phyloP scores from a whole-genome alignment of 495 filamentous ascomycete species.

The Penicillium salamii region DNA sequence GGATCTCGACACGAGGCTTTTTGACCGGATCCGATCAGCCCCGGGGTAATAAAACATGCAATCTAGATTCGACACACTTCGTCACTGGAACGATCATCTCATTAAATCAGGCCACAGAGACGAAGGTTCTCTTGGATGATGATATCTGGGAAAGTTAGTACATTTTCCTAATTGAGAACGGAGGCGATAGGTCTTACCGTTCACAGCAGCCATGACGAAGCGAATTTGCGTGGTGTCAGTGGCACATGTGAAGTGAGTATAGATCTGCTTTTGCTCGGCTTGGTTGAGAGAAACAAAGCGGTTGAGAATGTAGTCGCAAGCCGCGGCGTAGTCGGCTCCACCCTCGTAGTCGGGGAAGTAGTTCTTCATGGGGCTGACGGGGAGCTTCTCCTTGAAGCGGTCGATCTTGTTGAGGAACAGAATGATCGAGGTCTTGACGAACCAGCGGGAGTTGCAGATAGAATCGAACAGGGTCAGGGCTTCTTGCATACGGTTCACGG shows the following conservation, averaged over 20 bases:
- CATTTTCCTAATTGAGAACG: background rate
- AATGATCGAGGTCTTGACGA: slow-evolving; percentile 99
- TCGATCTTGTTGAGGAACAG: slow-evolving; percentile 99
- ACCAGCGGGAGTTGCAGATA: slow-evolving; percentile 99
- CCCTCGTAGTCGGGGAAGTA: slow-evolving; percentile 99
- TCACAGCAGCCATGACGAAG: slow-evolving; percentile 99
- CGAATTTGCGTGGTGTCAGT: slow-evolving; percentile 98
- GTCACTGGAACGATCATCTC: slow-evolving; percentile 33
- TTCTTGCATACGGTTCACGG: slow-evolving; percentile 97
- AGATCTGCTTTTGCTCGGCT: slow-evolving; percentile 98
- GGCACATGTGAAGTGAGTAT: slow-evolving; percentile 98
- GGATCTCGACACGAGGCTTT: slow-evolving; percentile 33
- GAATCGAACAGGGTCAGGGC: slow-evolving; percentile 97
- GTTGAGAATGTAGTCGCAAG: slow-evolving; percentile 96
- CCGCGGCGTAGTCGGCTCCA: slow-evolving; percentile 86
- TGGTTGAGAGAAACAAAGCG: slow-evolving; percentile 96
- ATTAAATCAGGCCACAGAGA: slow-evolving; percentile 94
- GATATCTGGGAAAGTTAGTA: slow-evolving; percentile 64
- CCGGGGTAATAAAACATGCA: slow-evolving; percentile 33
- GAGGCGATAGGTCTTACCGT: slow-evolving; percentile 62
- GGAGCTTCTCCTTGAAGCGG: slow-evolving; percentile 98
- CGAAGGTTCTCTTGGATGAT: slow-evolving; percentile 99
- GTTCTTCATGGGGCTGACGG: slow-evolving; percentile 99
- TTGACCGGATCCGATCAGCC: slow-evolving; percentile 30
- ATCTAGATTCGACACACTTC: slow-evolving; percentile 36